These are phyloP conservation scores for Marasmius sp. DNA, from an alignment of 1,284 basidiomycete species.

Conservation along the genomic window DNA sequence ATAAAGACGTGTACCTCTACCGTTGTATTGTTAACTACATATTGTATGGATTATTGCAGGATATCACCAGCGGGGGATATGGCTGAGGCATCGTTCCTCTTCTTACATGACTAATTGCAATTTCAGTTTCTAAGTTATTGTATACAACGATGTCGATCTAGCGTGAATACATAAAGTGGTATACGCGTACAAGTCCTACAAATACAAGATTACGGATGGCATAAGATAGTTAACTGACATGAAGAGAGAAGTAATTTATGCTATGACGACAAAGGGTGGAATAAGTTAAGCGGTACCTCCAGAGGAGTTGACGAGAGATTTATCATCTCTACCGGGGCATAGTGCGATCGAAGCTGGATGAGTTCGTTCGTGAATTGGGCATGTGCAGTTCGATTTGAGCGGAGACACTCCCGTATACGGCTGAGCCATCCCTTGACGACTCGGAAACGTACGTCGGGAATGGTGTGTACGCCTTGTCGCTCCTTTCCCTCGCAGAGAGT, in stretches of 20 bases:
- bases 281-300: background rate
- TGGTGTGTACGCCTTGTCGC: background rate
- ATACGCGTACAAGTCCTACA: background rate
- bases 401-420: background rate
- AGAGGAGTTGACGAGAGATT: background rate
- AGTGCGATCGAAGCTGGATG: background rate
- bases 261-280: background rate
- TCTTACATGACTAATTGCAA: too few relatives aligned
- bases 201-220: background rate
- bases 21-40: background rate
- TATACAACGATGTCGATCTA: too few relatives aligned
- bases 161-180: too few relatives aligned
- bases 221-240: background rate
- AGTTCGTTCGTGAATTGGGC: background rate
- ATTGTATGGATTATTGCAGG: background rate
- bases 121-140: too few relatives aligned
- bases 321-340: background rate
- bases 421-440: background rate
- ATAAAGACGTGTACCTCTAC: constrained; percentile 15
- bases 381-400: background rate
- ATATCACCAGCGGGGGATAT: background rate
- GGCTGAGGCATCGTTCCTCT: too few relatives aligned
- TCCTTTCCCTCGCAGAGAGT: background rate
- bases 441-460: background rate
- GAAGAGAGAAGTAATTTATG: background rate